Evolutionary conservation across 768 basidiomycete genomes (phyloP).

Genomic region (Tricholoma furcatifolium): DNA sequence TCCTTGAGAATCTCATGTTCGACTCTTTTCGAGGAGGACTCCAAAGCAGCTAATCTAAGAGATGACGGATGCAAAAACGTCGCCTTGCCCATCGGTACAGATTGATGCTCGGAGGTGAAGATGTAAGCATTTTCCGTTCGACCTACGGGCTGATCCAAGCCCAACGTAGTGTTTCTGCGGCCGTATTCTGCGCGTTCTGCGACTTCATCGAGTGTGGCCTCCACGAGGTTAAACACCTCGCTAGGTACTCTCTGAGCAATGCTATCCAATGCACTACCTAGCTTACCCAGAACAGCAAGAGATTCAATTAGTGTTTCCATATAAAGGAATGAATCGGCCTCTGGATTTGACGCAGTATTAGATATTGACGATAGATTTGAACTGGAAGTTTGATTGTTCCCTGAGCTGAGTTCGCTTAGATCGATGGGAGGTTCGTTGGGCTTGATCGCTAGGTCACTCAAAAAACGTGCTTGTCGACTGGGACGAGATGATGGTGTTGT

Average conservation of each 20-base stretch:
- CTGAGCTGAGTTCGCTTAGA: conserved; percentile 41
- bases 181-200: conserved; percentile 86
- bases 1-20: conserved; percentile 89
- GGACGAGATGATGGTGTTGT: conserved; percentile 38
- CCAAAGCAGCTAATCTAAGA: conserved; percentile 70
- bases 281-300: conserved; percentile 86
- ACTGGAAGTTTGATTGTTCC: conserved; percentile 19
- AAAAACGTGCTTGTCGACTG: conserved; percentile 58
- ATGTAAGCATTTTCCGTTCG: conserved; percentile 55
- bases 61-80: conserved; percentile 45
- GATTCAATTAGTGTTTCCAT: conserved; percentile 92
- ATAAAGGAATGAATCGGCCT: conserved; percentile 90
- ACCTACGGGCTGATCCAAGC: conserved; percentile 32
- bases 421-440: conserved; percentile 81
- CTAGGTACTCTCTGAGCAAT: conserved; percentile 78
- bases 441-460: conserved; percentile 62
- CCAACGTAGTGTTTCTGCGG: conserved; percentile 43
- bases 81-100: conserved; percentile 23
- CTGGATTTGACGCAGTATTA: conserved; percentile 52
- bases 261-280: conserved; percentile 81
- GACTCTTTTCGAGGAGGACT: conserved; percentile 64
- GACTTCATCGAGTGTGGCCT: conserved; percentile 86
- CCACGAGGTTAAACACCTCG: conserved; percentile 85
- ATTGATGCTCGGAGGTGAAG: conserved; percentile 33
- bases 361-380: conserved; percentile 16